These are phyloP conservation scores for Plenodomus lindquistii DNA, from an alignment of 2,329 filamentous ascomycete species.

Conservation along the genomic window DNA sequence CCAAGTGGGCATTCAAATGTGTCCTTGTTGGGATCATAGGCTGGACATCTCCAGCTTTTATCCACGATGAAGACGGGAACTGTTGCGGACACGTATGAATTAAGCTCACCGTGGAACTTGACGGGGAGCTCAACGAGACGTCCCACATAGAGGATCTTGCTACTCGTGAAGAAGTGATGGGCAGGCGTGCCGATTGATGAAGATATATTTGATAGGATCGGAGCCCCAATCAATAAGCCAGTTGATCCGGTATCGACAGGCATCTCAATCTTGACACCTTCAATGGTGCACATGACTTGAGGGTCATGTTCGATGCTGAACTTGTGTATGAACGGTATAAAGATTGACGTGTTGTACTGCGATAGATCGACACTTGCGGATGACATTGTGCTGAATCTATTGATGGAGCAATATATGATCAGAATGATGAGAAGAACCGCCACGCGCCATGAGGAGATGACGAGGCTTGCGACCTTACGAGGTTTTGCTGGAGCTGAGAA, in stretches of 20 bases:
- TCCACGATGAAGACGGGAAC: constrained; percentile 40
- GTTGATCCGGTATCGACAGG: constrained; percentile 43
- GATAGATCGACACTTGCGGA: constrained; percentile 10
- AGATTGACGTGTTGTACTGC: constrained; percentile 30
- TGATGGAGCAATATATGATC: constrained; percentile 9
- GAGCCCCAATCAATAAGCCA: constrained; percentile 39
- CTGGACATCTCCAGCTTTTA: constrained; percentile 38
- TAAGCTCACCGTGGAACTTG: constrained; percentile 27
- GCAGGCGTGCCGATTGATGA: constrained; percentile 28
- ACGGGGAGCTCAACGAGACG: constrained; percentile 34
- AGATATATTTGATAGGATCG: constrained; percentile 33
- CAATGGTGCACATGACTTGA: constrained; percentile 32
- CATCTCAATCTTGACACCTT: constrained; percentile 33
- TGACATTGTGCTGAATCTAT: constrained; percentile 13
- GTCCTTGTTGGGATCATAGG: constrained; percentile 38
- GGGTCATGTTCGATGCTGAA: constrained; percentile 32
- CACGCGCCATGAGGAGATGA: constrained; percentile 24
- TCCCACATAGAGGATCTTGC: constrained; percentile 39
- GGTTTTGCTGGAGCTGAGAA: constrained; percentile 18
- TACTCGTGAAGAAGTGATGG: constrained; percentile 41
- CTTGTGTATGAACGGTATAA: constrained; percentile 36
- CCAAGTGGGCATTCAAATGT: constrained; percentile 34
- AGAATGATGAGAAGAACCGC: constrained; percentile 9
- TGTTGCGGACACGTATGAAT: constrained; percentile 24
- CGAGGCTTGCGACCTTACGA: constrained; percentile 13